phyloP scores from a whole-genome alignment of 2,329 filamentous ascomycete genomes.

The Magnaporthiopsis rhizophila region DNA sequence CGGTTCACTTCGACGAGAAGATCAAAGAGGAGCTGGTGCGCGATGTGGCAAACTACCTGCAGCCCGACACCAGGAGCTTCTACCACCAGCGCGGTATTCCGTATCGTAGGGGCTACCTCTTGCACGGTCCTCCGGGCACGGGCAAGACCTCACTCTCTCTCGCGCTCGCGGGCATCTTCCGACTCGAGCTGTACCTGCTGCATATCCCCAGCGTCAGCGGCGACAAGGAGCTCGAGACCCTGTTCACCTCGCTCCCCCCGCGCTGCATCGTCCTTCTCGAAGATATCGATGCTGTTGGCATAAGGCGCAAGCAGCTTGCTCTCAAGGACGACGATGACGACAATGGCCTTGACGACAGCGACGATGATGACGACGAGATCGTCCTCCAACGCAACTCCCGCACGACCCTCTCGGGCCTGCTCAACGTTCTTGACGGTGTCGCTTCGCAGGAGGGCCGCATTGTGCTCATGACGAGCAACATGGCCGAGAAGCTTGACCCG shows the following conservation, averaged over 20 bases:
- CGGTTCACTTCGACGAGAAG: constrained; percentile 27
- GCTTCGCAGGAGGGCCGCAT: constrained; percentile 62
- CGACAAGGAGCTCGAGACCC: constrained; percentile 21
- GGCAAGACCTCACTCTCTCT: constrained; percentile 72
- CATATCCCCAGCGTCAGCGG: constrained; percentile 46
- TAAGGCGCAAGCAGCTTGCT: constrained; percentile 26
- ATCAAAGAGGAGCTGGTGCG: constrained; percentile 56
- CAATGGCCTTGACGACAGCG: constrained; percentile 14
- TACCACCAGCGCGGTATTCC: constrained; percentile 68
- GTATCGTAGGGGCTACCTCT: constrained; percentile 63
- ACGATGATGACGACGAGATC: constrained; percentile 9
- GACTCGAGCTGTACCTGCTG: constrained; percentile 67
- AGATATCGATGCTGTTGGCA: constrained; percentile 46
- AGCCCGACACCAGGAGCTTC: constrained; percentile 48
- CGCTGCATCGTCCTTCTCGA: constrained; percentile 43
- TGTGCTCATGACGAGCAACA: constrained; percentile 68
- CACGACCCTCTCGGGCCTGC: constrained; percentile 52
- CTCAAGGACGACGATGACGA: constrained; percentile 6
- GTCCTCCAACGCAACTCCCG: not conserved
- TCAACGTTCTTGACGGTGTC: constrained; percentile 65
- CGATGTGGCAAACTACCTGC: constrained; percentile 62
- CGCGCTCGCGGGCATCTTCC: constrained; percentile 60
- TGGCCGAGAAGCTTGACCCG: constrained; percentile 53
- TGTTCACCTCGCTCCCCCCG: constrained; percentile 24
- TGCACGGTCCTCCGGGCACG: constrained; percentile 66